Base-by-base conservation (phyloP, 2,329 filamentous ascomycete species). In the Leptographium radiaticola region DNA sequence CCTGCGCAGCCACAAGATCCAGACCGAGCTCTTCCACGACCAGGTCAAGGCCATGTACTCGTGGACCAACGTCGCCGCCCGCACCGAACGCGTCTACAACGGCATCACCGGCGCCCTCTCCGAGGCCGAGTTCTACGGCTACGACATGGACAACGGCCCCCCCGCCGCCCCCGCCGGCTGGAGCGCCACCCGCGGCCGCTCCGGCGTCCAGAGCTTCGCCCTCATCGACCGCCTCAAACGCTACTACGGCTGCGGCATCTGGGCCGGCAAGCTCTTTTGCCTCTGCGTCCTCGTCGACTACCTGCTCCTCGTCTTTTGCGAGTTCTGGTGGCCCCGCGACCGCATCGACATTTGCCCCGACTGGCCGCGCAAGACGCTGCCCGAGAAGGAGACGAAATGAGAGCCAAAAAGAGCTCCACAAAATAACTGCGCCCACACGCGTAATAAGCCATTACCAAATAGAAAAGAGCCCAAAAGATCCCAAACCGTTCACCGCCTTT, bases 31-130 rank as follows among this genome's bases (percentile, higher is more conserved):
- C 44, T 98, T 98, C 65, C 93, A 98, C 66, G 91, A 95, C 60
- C 87, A 97, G 68, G 93, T 98, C 58, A 89, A 91, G 68, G 87
- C 87, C 72, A 97, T 97, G 93, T 98, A 98, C 71, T 95, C 89
- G 1, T 98, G 93, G 93, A 87, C 87, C 33, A 91, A 98, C 66
- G 91, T 98, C 33, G 93, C 93, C 15, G 80, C 86, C 62, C 86
- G 93, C 53, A 97, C 93, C 0, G 93, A 98, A 70, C 80, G 91
- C 34, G 93, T 98, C 0, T 98, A 98, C 68, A 83, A 95, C 65
- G 88, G 93, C 49, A 94, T 98, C 61, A 88, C 83, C 2, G 90
- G 89, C 9, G 83, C 82, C n/a, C 83, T 95, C 52, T 83, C 80
- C 59, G 88, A 94, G 61, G 83, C 86, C 53, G 88, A 94, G 56